A percentile compares a stretch with the other conserved stretches of the same genome.
These are phyloP conservation scores for Monsonia emarginata DNA, from an alignment of 441 rosid species.

Conservation along the genomic window DNA sequence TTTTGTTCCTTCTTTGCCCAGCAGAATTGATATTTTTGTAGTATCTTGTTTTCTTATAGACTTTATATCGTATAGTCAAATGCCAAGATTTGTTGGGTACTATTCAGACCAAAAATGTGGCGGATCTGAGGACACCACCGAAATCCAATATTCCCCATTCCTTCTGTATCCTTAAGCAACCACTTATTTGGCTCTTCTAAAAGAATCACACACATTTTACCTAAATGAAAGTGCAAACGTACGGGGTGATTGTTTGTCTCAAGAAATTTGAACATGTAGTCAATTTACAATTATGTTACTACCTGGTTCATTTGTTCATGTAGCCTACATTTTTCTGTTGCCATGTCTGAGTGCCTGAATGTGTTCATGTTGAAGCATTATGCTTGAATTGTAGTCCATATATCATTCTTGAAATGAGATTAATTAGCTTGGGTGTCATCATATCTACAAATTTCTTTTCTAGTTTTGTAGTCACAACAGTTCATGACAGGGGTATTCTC, in stretches of 20 bases:
- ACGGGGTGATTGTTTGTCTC: neutral
- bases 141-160: neutral
- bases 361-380: neutral
- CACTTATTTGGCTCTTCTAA: neutral
- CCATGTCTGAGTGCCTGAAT: neutral
- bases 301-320: neutral
- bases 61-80: neutral
- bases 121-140: neutral
- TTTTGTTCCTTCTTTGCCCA: neutral
- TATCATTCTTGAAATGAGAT: neutral
- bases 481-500: neutral
- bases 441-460: neutral
- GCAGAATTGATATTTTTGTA: neutral
- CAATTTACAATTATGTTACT: constrained; percentile 5
- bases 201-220: neutral
- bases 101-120: neutral
- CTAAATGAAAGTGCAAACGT: neutral
- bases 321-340: neutral
- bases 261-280: constrained; percentile 1
- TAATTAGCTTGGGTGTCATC: neutral
- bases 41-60: neutral
- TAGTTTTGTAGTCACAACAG: neutral
- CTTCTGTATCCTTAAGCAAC: neutral
- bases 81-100: neutral
- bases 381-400: neutral